Evolutionary conservation across 1,139 yeast species (phyloP).

Genomic region (Yamadazyma friedrichii): DNA sequence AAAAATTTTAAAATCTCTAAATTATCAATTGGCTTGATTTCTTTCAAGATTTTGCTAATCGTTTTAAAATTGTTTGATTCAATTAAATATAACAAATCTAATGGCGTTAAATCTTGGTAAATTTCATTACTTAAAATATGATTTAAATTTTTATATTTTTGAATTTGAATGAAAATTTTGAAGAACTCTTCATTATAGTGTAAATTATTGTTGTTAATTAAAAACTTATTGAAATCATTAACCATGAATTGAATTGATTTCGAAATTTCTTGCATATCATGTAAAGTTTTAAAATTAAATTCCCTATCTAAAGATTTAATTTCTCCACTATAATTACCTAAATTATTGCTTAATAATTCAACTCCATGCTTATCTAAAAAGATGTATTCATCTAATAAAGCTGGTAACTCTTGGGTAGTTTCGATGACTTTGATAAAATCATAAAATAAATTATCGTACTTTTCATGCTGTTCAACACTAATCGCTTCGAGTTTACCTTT

Average conservation of each 20-base stretch:
- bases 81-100: conserved; percentile 13
- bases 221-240: conserved; percentile 20
- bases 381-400: conserved; percentile 10
- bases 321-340: conserved; percentile 24
- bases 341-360: conserved; percentile 11
- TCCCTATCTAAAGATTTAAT: conserved; percentile 23
- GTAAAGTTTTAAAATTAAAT: conserved; percentile 19
- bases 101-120: conserved; percentile 11
- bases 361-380: conserved; percentile 22
- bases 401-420: conserved; percentile 15
- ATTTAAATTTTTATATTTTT: conserved; percentile 25
- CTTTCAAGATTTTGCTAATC: conserved; percentile 2
- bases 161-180: conserved; percentile 23
- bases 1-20: conserved; percentile 6
- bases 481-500: conserved; percentile 21
- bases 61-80: conserved; percentile 8
- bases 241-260: conserved; percentile 21
- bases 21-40: not conserved
- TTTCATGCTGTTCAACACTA: conserved; percentile 17
- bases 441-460: conserved; percentile 25
- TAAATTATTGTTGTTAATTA: conserved; percentile 13
- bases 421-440: conserved; percentile 17
- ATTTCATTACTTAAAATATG: conserved; percentile 14
- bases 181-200: conserved; percentile 19
- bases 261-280: conserved; percentile 16